These are phyloP conservation scores for Alternaria sp. DNA, from an alignment of 2,329 filamentous ascomycete species.

Conservation along the genomic window DNA sequence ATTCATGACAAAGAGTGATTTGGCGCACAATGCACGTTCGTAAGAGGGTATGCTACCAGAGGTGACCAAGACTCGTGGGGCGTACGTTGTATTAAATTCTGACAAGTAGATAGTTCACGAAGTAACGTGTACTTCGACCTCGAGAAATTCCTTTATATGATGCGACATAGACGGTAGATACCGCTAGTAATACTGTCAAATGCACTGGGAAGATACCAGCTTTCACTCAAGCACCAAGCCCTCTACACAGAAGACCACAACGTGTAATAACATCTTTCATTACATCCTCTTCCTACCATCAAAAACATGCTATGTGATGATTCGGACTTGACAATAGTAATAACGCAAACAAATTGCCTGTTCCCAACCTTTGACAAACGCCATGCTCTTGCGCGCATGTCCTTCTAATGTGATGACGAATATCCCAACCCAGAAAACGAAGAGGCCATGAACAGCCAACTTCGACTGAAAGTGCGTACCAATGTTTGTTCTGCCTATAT, in stretches of 20 bases:
- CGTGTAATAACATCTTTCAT: background rate
- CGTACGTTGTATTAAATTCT: no score
- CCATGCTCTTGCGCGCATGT: slow-evolving; percentile 14
- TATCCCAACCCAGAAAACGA: slow-evolving; percentile 1
- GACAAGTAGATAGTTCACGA: no score
- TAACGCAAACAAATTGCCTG: background rate
- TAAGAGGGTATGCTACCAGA: no score
- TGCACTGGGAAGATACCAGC: background rate
- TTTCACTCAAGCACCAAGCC: background rate
- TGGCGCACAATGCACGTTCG: no score
- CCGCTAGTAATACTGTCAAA: background rate
- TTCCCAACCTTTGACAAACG: background rate
- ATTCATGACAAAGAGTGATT: no score
- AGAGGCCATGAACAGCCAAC: background rate
- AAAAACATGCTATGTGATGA: background rate
- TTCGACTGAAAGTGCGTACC: background rate
- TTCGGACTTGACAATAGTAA: background rate
- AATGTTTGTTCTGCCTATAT: background rate
- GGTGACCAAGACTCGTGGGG: no score
- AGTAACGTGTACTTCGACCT: background rate
- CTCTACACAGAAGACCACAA: background rate
- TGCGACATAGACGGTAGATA: background rate
- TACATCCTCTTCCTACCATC: background rate
- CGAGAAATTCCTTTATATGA: background rate
- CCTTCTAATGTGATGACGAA: slow-evolving; percentile 3